Conservation (phyloP, 495 filamentous ascomycete species). For the Aspergillus saccharolyticus region DNA sequence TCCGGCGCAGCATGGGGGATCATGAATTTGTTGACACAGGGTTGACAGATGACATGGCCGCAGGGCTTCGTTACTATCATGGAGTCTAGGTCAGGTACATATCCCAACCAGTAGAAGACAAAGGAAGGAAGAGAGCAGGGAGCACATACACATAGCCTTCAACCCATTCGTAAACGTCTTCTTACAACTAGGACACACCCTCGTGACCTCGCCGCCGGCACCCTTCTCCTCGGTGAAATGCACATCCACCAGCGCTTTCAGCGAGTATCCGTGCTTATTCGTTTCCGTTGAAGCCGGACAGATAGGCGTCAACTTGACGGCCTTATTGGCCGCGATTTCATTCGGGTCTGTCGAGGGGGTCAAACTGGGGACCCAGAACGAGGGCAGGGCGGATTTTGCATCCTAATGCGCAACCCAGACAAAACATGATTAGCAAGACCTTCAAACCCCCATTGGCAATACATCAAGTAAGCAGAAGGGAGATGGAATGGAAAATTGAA, state of each 20-base stretch:
- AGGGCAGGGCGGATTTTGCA: slow-evolving; percentile 69
- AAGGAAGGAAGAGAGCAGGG: not conserved
- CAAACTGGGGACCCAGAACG: slow-evolving; percentile 90
- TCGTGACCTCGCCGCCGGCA: slow-evolving; percentile 45
- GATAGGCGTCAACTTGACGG: slow-evolving; percentile 64
- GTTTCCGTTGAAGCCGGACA: slow-evolving; percentile 75
- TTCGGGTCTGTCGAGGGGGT: slow-evolving; percentile 58
- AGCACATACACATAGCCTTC: slow-evolving; percentile 66
- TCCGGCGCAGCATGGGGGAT: slow-evolving; percentile 54
- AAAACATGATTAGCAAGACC: slow-evolving; percentile 9
- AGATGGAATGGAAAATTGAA: slow-evolving; percentile 2
- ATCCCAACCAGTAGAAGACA: not conserved
- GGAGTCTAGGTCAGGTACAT: too few species aligned
- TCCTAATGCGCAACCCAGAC: slow-evolving; percentile 28
- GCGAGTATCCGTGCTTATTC: slow-evolving; percentile 68
- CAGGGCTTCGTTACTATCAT: slow-evolving; percentile 80
- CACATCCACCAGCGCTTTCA: slow-evolving; percentile 75
- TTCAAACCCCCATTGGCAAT: not conserved
- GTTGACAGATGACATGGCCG: slow-evolving; percentile 88
- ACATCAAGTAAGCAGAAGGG: too few species aligned
- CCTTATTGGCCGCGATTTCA: slow-evolving; percentile 49
- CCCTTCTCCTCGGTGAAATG: slow-evolving; percentile 71
- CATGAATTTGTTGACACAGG: slow-evolving; percentile 87
- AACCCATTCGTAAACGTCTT: slow-evolving; percentile 78
- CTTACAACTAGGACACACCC: slow-evolving; percentile 84